Evolutionary conservation across 148 eudicot species (phyloP).

Genomic region (Spergularia marina): DNA sequence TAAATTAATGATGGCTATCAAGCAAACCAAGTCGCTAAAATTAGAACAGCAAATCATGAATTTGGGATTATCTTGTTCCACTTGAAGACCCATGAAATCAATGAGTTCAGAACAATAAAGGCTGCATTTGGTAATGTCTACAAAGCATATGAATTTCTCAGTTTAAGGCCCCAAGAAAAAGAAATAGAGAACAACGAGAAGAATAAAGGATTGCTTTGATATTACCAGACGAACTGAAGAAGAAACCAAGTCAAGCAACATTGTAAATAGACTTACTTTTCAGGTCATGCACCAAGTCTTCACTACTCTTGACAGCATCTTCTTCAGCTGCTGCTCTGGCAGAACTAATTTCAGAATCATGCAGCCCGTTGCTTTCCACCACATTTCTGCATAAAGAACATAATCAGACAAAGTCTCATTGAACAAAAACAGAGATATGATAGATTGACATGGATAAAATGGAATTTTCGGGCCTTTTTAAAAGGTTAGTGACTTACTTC

Average conservation of each 20-base stretch:
- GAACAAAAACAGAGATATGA: not conserved
- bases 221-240: not conserved
- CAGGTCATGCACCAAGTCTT: conserved; percentile 47
- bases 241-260: not conserved
- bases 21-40: not conserved
- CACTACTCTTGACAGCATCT: conserved; percentile 54
- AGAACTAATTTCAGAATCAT: conserved; percentile 56
- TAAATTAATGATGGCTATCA: not conserved
- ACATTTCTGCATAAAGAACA: conserved; percentile 43
- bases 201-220: not conserved
- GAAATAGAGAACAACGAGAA: too few relatives aligned
- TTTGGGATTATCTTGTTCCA: too few relatives aligned
- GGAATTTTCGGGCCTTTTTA: not conserved
- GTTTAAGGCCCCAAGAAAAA: too few relatives aligned
- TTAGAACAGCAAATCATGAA: too few relatives aligned
- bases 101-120: too few relatives aligned
- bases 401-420: not conserved
- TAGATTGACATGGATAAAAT: not conserved
- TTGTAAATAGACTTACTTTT: conserved; percentile 41
- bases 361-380: conserved; percentile 54
- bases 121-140: too few relatives aligned
- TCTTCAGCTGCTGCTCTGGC: conserved; percentile 63
- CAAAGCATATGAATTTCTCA: too few relatives aligned
- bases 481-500: conserved; percentile 42
- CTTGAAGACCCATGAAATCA: too few relatives aligned